phyloP scores from a whole-genome alignment of 2,329 filamentous ascomycete species.

The Plenodomus biglobosus region DNA sequence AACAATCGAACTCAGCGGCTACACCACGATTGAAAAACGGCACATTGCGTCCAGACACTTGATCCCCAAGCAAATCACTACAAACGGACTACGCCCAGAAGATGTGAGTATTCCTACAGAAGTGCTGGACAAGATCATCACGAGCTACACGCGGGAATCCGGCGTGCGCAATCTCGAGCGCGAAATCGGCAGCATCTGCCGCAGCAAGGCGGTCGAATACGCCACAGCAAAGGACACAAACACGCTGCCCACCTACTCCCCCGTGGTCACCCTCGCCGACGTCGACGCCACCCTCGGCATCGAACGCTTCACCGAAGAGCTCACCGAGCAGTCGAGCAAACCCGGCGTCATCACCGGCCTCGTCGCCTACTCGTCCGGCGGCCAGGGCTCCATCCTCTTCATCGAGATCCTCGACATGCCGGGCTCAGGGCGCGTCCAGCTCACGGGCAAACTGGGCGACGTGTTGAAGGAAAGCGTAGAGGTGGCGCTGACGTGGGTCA shows the following conservation, averaged over 20 bases:
- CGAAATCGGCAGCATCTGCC: constrained; percentile 91
- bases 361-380: constrained; percentile 89
- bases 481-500: constrained; percentile 95
- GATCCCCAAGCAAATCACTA: constrained; percentile 92
- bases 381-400: constrained; percentile 94
- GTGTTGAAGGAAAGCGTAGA: constrained; percentile 97
- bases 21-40: constrained; percentile 94
- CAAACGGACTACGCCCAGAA: constrained; percentile 77
- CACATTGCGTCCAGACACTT: constrained; percentile 92
- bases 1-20: constrained; percentile 87
- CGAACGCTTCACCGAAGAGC: constrained; percentile 92
- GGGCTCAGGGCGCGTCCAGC: constrained; percentile 84
- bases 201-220: constrained; percentile 82
- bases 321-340: constrained; percentile 77
- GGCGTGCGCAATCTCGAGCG: constrained; percentile 95
- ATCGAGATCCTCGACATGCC: constrained; percentile 99
- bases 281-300: constrained; percentile 89
- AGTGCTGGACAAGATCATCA: constrained; percentile 92
- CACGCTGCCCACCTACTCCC: constrained; percentile 66
- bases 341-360: constrained; percentile 95
- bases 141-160: constrained; percentile 92
- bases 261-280: constrained; percentile 73
- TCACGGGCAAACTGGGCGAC: constrained; percentile 94
- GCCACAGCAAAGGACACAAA: constrained; percentile 82
- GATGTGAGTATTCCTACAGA: constrained; percentile 78